Evolutionary conservation across 1,139 yeast genomes (phyloP).

Genomic region (Magnusiomyces suaveolens): DNA sequence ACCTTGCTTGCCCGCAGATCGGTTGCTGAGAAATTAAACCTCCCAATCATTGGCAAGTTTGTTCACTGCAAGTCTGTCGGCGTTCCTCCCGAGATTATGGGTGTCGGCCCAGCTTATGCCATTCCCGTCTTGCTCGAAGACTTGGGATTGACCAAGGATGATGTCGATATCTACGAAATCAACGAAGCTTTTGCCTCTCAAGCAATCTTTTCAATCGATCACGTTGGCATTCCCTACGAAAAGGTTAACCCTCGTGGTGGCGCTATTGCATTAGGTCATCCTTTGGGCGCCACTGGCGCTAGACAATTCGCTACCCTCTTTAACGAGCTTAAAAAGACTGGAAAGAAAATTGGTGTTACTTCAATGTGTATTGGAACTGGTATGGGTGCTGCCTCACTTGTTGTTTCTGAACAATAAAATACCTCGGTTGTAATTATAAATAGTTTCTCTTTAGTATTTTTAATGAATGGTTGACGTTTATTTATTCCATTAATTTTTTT

Average conservation of each 20-base stretch:
- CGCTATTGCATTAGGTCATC: constrained; percentile 94
- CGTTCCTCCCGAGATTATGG: constrained; percentile 96
- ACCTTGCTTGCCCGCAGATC: constrained; percentile 79
- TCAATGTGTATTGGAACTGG: constrained; percentile 98
- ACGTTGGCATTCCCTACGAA: constrained; percentile 53
- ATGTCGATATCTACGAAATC: constrained; percentile 69
- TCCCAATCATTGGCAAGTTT: constrained; percentile 63
- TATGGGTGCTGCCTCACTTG: constrained; percentile 92
- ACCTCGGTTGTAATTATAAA: background rate
- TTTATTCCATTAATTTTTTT: background rate
- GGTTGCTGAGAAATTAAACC: constrained; percentile 65
- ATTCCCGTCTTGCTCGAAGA: constrained; percentile 70
- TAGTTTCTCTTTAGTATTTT: background rate
- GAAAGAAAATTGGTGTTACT: constrained; percentile 79
- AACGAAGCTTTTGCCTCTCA: constrained; percentile 97
- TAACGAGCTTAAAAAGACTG: constrained; percentile 54
- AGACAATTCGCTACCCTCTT: constrained; percentile 85
- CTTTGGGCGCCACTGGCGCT: constrained; percentile 92
- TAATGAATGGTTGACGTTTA: background rate
- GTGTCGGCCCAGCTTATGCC: constrained; percentile 92
- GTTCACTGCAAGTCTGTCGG: constrained; percentile 72
- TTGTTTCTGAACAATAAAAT: constrained; percentile 51
- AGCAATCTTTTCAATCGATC: constrained; percentile 64
- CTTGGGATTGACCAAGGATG: constrained; percentile 52
- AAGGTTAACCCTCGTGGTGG: constrained; percentile 91